Conservation (phyloP, 2,329 filamentous ascomycete genomes). For the Cercospora sojina region DNA sequence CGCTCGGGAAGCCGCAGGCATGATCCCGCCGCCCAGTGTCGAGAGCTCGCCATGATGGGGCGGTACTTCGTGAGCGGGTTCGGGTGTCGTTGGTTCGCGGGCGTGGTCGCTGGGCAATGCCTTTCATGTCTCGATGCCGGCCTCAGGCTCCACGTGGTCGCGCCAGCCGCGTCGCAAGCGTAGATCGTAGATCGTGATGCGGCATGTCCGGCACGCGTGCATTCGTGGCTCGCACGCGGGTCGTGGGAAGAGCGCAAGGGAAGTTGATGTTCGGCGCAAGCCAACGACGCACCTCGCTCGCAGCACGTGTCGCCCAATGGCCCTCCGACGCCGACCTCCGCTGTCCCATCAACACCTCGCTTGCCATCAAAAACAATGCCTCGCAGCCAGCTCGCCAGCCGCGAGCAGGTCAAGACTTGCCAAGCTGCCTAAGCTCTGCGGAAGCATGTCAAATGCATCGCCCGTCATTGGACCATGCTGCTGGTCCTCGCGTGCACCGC, state of each 20-base stretch:
- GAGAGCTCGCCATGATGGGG: neutral
- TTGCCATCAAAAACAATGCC: neutral
- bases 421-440: conserved; percentile 10
- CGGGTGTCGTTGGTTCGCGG: neutral
- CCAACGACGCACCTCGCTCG: neutral
- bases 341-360: neutral
- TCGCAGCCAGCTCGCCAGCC: neutral
- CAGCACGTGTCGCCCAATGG: neutral
- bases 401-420: conserved; percentile 11
- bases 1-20: neutral
- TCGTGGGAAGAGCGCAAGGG: neutral
- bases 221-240: conserved; percentile 3
- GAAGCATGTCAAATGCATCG: conserved; percentile 13
- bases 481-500: conserved; percentile 5
- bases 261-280: neutral
- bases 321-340: conserved; percentile 5
- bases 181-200: neutral
- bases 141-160: neutral
- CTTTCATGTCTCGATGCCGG: neutral
- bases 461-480: neutral
- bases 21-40: neutral
- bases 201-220: conserved; percentile 6
- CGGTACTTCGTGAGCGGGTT: neutral
- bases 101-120: neutral
- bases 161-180: neutral